Evolutionary conservation across 805 yeast species (phyloP), one percentile per base, ranked within the genome.

Genomic region (Pichia nakasei): DNA sequence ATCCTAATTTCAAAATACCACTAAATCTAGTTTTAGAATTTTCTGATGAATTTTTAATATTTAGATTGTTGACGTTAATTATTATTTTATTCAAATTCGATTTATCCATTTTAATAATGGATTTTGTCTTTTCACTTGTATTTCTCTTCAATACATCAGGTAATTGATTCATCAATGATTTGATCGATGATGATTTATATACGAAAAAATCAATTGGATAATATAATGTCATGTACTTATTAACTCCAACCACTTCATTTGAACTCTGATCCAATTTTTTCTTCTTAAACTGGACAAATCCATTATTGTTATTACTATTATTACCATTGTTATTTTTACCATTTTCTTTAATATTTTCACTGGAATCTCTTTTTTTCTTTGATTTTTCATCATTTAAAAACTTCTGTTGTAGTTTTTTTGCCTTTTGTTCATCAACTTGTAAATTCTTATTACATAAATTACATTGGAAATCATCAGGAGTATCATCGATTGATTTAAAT

Each of bases 391-490:
- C 44, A 13, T 41, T 45, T 31, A 60, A 38, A 39, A 52, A 50
- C n/a, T 60, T 60, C 42, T 75, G 56, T 47, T 64, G 69, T 2
- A 57, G 41, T 39, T 52, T 52, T 39, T 57, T 58, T 3, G 68
- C 68, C 31, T 48, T 52, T 19, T 57, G 61, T 0, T 73, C 61
- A 49, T 74, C 69, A 35, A 77, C 67, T 39, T 63, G 61, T 44
- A 68, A 66, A 21, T 50, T 45, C 38, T 65, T 59, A 45, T 81
- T 82, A 64, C 97, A 89, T 38, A 70, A 70, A 56, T 84, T 85
- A 58, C 97, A 89, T 24, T 76, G 67, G 58, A 84, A 89, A 42
- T 77, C 78, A 44, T 87, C 96, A 0, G 96, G 96, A 0, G 80
- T 94, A 40, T 83, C 80, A 34, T 76, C 82, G 46, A 75, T 77